Percentiles rank a stretch among this genome's conserved stretches.
phyloP scores from a whole-genome alignment of 2,329 filamentous ascomycete genomes.

The Diplodia corticola region DNA sequence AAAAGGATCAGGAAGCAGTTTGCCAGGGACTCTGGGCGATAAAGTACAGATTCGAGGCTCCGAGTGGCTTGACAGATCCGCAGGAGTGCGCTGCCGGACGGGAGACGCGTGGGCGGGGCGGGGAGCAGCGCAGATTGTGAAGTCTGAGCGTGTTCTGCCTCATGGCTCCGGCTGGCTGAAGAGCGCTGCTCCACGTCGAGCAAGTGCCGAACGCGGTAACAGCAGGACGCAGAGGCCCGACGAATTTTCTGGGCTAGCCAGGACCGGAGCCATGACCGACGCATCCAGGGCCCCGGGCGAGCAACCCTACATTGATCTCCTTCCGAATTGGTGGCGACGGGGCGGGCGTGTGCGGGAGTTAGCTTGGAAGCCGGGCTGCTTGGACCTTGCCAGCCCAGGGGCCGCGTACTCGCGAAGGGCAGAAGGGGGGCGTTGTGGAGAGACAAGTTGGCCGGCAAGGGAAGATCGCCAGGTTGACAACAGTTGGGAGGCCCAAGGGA shows the following conservation, averaged over 20 bases:
- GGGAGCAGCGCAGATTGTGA: not conserved
- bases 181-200: not conserved
- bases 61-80: not conserved
- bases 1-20: not conserved
- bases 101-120: not conserved
- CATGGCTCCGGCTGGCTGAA: not conserved
- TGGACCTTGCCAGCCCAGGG: not conserved
- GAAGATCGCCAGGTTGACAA: not conserved
- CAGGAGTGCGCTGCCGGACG: not conserved
- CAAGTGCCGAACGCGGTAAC: constrained; percentile 17
- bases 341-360: not conserved
- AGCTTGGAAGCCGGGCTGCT: not conserved
- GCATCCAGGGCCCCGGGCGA: not conserved
- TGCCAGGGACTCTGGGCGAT: not conserved
- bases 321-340: not conserved
- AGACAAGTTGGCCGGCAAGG: not conserved
- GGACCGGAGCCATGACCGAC: not conserved
- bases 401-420: not conserved
- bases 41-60: constrained; percentile 1
- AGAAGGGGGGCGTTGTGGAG: not conserved
- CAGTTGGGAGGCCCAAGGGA: not conserved
- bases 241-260: not conserved
- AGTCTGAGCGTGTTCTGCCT: not conserved
- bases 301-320: not conserved
- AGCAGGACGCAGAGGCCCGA: constrained; percentile 14